Evolutionary conservation across 352 stramenopile genomes (phyloP).

Genomic region (Phytophthora pistaciae): DNA sequence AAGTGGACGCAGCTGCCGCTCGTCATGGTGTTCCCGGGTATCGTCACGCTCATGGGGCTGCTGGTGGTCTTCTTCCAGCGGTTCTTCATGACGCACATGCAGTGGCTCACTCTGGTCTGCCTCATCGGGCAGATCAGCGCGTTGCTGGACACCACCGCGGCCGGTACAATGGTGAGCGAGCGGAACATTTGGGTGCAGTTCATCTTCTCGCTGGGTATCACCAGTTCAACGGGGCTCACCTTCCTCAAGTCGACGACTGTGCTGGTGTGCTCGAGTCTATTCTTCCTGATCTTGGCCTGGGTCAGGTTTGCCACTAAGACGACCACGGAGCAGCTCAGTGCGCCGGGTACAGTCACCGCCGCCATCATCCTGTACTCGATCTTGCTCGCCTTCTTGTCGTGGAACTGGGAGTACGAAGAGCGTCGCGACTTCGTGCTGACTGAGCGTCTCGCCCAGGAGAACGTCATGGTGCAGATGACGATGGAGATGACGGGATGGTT

Average conservation of each 20-base stretch:
- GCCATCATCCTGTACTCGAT: slow-evolving; percentile 85
- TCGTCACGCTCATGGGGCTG: slow-evolving; percentile 82
- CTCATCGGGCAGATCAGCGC: slow-evolving; percentile 79
- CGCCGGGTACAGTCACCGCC: slow-evolving; percentile 73
- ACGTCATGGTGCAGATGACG: slow-evolving; percentile 90
- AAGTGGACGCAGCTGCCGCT: slow-evolving; percentile 77
- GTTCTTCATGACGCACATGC: slow-evolving; percentile 68
- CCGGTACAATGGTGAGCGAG: slow-evolving; percentile 78
- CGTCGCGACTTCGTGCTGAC: slow-evolving; percentile 87
- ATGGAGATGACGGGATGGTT: slow-evolving; percentile 92
- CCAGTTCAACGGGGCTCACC: slow-evolving; percentile 78
- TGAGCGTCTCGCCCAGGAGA: slow-evolving; percentile 83
- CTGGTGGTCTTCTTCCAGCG: slow-evolving; percentile 69
- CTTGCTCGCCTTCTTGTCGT: slow-evolving; percentile 80
- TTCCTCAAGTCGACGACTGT: slow-evolving; percentile 77
- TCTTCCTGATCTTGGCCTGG: slow-evolving; percentile 85
- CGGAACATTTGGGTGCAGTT: slow-evolving; percentile 90
- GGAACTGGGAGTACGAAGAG: slow-evolving; percentile 92
- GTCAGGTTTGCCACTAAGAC: slow-evolving; percentile 52
- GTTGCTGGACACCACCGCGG: slow-evolving; percentile 77
- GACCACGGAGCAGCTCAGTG: slow-evolving; percentile 55
- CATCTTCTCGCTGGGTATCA: slow-evolving; percentile 87
- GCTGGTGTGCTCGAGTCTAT: slow-evolving; percentile 64
- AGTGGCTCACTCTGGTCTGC: slow-evolving; percentile 68
- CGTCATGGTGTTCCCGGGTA: slow-evolving; percentile 85